These are phyloP conservation scores for Monascus purpureus DNA, from an alignment of 495 filamentous ascomycete species.

Conservation along the genomic window DNA sequence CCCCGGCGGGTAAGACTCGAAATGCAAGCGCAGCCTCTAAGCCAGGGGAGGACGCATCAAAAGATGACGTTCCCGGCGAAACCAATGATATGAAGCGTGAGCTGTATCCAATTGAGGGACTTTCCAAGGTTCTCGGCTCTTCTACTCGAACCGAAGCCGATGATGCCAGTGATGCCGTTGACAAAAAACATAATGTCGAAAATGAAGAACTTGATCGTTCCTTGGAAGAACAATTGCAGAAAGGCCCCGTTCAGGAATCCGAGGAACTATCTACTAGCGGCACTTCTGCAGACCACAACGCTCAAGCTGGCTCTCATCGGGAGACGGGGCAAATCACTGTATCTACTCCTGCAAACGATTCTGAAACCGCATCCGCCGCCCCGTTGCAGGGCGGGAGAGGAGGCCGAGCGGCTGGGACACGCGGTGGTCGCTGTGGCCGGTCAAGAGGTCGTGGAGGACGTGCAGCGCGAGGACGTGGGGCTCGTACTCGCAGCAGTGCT, in stretches of 20 bases:
- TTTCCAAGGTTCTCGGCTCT: background rate
- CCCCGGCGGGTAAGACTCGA: background rate
- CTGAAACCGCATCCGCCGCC: conserved; percentile 2
- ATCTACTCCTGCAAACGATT: conserved; percentile 8
- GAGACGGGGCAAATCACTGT: conserved; percentile 11
- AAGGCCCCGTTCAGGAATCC: conserved; percentile 8
- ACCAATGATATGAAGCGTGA: background rate
- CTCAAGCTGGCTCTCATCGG: conserved; percentile 9
- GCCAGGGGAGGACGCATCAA: background rate
- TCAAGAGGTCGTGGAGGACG: conserved; percentile 23
- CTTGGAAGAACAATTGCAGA: conserved; percentile 9
- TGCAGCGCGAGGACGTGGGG: conserved; percentile 6
- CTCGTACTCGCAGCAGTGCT: conserved; percentile 7
- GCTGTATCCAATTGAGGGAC: background rate
- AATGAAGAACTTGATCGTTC: conserved; percentile 11
- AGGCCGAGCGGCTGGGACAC: conserved; percentile 21
- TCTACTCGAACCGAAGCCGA: conserved; percentile 6
- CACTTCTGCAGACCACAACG: conserved; percentile 4
- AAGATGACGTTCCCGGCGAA: background rate
- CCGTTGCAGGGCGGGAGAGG: conserved; percentile 2
- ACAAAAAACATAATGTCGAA: conserved; percentile 22
- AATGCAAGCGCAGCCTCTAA: background rate
- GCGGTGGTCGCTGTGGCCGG: conserved; percentile 19
- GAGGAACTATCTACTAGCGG: conserved; percentile 10
- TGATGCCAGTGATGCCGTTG: conserved; percentile 4